Evolutionary conservation across 345 rosid genomes (phyloP).

Genomic region (Gossypium arboreum): DNA sequence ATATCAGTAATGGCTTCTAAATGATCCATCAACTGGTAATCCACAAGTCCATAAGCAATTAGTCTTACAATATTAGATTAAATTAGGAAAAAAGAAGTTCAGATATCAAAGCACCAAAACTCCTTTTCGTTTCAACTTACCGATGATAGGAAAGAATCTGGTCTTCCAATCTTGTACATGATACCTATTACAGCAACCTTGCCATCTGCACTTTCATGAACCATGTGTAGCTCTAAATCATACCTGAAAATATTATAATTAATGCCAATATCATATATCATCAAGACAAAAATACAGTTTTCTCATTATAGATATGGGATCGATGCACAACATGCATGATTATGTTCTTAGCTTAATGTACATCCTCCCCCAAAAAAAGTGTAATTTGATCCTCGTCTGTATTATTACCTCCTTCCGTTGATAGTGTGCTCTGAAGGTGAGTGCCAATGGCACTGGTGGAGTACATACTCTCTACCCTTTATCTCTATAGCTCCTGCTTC

Average conservation of each 20-base stretch:
- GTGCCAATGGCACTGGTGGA: constrained; percentile 58
- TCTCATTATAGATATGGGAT: too few relatives aligned
- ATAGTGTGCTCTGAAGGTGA: constrained; percentile 59
- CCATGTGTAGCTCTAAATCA: constrained; percentile 71
- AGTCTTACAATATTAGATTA: background rate
- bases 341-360: too few relatives aligned
- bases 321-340: too few relatives aligned
- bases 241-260: constrained; percentile 27
- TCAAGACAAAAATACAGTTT: background rate
- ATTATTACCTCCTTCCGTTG: constrained; percentile 34
- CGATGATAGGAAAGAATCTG: constrained; percentile 57
- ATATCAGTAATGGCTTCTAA: constrained; percentile 31
- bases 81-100: background rate
- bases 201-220: constrained; percentile 64
- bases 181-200: constrained; percentile 60
- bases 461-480: constrained; percentile 40
- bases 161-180: constrained; percentile 60
- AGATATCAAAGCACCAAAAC: background rate
- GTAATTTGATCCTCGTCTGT: too few relatives aligned
- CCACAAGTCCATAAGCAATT: background rate
- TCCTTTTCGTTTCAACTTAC: constrained; percentile 26
- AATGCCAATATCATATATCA: background rate
- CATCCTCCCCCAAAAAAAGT: too few relatives aligned
- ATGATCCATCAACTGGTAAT: constrained; percentile 37
- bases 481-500: constrained; percentile 42